Percentiles rank a stretch among this genome's conserved stretches.
phyloP scores from a whole-genome alignment of 2,329 filamentous ascomycete genomes.

The Clonostachys sp. region DNA sequence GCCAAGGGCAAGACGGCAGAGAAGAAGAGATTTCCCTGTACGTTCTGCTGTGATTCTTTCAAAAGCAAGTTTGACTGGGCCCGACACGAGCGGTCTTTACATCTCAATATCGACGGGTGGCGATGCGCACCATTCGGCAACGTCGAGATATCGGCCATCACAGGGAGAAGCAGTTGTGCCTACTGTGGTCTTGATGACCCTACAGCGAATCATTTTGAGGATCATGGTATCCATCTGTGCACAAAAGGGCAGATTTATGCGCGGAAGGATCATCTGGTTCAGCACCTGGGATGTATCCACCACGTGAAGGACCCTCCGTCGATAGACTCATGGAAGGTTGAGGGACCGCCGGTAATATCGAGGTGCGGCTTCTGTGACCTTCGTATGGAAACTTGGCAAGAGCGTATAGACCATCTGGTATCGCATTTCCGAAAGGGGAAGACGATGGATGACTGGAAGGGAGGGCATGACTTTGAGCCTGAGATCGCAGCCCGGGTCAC shows the following conservation, averaged over 20 bases:
- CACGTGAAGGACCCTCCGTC: slow-evolving; percentile 29
- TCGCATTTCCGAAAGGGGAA: slow-evolving; percentile 16
- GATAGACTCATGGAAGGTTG: slow-evolving; percentile 24
- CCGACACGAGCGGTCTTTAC: slow-evolving; percentile 45
- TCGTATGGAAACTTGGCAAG: slow-evolving; percentile 14
- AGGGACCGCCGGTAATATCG: slow-evolving; percentile 11
- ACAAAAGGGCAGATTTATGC: slow-evolving; percentile 10
- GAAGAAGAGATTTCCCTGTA: slow-evolving; percentile 1
- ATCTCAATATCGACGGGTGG: slow-evolving; percentile 36
- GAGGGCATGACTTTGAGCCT: slow-evolving; percentile 16
- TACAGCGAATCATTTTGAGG: slow-evolving; percentile 11
- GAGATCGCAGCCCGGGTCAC: slow-evolving; percentile 10
- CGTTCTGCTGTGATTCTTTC: slow-evolving; percentile 3
- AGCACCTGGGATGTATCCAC: slow-evolving; percentile 20
- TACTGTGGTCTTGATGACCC: slow-evolving; percentile 15
- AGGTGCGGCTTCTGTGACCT: slow-evolving; percentile 21
- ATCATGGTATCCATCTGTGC: slow-evolving; percentile 11
- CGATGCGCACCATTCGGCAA: slow-evolving; percentile 32
- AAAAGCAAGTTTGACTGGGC: slow-evolving; percentile 8
- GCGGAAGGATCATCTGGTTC: slow-evolving; percentile 21
- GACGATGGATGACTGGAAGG: slow-evolving; percentile 19
- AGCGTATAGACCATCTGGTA: slow-evolving; percentile 17
- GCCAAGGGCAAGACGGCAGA: not conserved
- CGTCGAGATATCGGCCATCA: slow-evolving; percentile 7
- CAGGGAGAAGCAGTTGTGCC: slow-evolving; percentile 12